Percentiles rank a stretch among this genome's conserved stretches.
Evolutionary conservation across 345 rosid genomes (phyloP).

Genomic region (Hevea brasiliensis): DNA sequence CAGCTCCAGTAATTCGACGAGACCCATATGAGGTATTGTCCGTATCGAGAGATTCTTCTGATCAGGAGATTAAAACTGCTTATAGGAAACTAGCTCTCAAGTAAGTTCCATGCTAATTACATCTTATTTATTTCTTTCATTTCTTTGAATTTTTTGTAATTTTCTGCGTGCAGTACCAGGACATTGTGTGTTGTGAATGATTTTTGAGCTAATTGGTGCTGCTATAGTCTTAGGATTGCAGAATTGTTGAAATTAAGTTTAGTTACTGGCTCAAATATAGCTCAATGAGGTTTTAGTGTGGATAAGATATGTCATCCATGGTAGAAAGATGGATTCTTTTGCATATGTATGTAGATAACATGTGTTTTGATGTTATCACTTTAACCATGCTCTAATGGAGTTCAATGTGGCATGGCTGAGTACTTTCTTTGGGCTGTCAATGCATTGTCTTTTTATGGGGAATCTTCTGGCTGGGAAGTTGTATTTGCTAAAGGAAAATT

Average conservation of each 20-base stretch:
- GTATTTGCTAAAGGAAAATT: slow-evolving; percentile 1
- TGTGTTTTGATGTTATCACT: neutral
- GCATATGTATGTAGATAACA: neutral
- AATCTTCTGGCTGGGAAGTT: neutral
- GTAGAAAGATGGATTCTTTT: neutral
- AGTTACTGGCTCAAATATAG: slow-evolving; percentile 13
- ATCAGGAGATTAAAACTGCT: slow-evolving; percentile 94
- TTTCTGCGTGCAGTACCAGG: neutral
- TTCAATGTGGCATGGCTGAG: neutral
- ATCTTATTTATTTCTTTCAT: neutral
- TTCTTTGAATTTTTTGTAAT: neutral
- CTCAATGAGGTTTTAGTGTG: slow-evolving; percentile 4
- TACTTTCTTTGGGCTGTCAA: neutral
- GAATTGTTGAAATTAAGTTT: neutral
- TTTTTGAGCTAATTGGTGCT: slow-evolving; percentile 12
- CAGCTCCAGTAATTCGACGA: slow-evolving; percentile 60
- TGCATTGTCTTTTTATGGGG: neutral
- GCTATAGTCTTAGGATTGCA: neutral
- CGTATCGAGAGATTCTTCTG: slow-evolving; percentile 80
- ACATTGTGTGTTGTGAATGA: neutral
- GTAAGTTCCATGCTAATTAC: slow-evolving; percentile 40
- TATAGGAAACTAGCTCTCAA: slow-evolving; percentile 95
- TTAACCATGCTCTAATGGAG: neutral
- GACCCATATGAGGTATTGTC: slow-evolving; percentile 94
- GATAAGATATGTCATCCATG: neutral